Percentiles rank a stretch among this genome's conserved stretches.
These are phyloP conservation scores for Fusarium palustre DNA, from an alignment of 2,329 filamentous ascomycete genomes.

Conservation along the genomic window DNA sequence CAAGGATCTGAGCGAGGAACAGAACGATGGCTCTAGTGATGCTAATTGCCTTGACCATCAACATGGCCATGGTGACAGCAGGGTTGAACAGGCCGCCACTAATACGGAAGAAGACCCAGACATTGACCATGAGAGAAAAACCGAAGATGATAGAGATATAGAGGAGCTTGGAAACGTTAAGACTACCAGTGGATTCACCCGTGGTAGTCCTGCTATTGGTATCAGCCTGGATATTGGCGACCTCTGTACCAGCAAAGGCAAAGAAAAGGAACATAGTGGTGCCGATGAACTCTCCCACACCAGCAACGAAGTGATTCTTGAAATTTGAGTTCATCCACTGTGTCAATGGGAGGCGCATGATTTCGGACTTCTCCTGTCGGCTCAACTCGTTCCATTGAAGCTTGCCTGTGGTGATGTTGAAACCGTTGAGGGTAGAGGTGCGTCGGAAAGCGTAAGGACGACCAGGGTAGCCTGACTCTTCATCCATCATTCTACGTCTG, in stretches of 20 bases:
- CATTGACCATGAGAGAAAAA: slow-evolving; percentile 59
- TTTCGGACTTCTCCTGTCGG: slow-evolving; percentile 55
- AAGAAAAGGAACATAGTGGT: slow-evolving; percentile 60
- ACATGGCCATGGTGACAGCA: slow-evolving; percentile 62
- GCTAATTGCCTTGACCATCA: slow-evolving; percentile 62
- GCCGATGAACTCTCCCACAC: slow-evolving; percentile 55
- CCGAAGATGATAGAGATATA: slow-evolving; percentile 58
- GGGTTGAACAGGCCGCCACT: slow-evolving; percentile 55
- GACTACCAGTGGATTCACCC: slow-evolving; percentile 57
- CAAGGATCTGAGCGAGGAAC: slow-evolving; percentile 64
- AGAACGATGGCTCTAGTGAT: slow-evolving; percentile 59
- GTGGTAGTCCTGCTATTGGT: slow-evolving; percentile 55
- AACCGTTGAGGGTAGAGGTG: slow-evolving; percentile 27
- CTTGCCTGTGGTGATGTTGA: slow-evolving; percentile 38
- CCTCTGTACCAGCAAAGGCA: slow-evolving; percentile 56
- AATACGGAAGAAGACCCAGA: slow-evolving; percentile 62
- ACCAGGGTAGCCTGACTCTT: slow-evolving; percentile 40
- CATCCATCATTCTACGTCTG: slow-evolving; percentile 36
- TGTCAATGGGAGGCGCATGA: slow-evolving; percentile 58
- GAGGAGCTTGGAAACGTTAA: slow-evolving; percentile 57
- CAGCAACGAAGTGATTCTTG: slow-evolving; percentile 58
- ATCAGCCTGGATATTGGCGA: slow-evolving; percentile 55
- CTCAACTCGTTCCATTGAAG: slow-evolving; percentile 56
- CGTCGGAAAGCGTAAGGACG: slow-evolving; percentile 17
- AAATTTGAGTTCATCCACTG: slow-evolving; percentile 61